Conservation (phyloP, 164 flowering plant species). For the Kingdonia uniflora region DNA sequence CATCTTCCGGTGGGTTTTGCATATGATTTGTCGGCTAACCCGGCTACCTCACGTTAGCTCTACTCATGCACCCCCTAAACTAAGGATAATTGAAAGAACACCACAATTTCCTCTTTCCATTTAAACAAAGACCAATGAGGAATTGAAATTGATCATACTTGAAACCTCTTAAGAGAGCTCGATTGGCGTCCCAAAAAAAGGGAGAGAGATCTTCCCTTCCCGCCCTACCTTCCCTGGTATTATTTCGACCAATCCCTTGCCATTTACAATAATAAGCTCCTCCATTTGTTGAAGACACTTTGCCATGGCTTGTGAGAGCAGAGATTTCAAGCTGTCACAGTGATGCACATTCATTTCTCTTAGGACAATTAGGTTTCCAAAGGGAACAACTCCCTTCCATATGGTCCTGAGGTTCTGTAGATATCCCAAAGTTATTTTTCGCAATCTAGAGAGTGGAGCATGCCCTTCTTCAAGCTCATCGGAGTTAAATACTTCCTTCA, state of each 20-base stretch:
- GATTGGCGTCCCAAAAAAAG: no score
- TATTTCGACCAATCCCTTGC: background rate
- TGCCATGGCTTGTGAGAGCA: background rate
- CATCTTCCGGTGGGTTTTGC: no score
- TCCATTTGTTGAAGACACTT: background rate
- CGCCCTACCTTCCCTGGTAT: background rate
- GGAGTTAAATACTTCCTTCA: background rate
- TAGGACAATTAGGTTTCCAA: background rate
- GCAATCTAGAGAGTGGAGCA: background rate
- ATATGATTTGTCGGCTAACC: no score
- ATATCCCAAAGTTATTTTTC: background rate
- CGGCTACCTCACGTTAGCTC: no score
- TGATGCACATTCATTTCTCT: background rate
- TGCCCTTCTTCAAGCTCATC: background rate
- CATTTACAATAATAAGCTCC: background rate
- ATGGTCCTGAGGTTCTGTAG: background rate
- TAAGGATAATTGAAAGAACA: no score
- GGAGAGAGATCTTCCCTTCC: background rate
- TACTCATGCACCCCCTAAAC: no score
- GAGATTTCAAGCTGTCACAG: background rate
- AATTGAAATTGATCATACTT: no score
- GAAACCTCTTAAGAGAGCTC: no score
- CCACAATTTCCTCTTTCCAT: no score
- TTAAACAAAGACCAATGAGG: no score
- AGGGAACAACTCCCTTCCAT: slow-evolving; percentile 1